phyloP scores from a whole-genome alignment of 192 early-diverging fungal genomes.

The Entomortierella parvispora region DNA sequence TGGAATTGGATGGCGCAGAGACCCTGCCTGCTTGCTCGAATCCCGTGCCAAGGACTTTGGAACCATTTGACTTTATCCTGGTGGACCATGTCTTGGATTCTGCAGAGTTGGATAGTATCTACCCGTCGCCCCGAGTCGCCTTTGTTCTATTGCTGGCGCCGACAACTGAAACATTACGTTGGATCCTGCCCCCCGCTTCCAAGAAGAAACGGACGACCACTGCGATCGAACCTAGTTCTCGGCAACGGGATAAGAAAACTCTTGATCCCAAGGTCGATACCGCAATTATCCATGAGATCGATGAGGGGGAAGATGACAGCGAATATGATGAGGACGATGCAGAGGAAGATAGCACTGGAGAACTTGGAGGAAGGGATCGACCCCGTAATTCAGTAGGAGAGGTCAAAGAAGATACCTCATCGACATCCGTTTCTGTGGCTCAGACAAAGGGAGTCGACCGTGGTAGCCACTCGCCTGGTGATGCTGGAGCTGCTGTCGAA shows the following conservation, averaged over 20 bases:
- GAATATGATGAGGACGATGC: neutral
- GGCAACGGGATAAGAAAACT: too few species aligned
- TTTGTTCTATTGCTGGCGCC: constrained; percentile 40
- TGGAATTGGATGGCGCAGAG: too few species aligned
- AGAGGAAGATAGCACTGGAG: neutral
- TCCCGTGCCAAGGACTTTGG: too few species aligned
- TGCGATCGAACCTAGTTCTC: too few species aligned
- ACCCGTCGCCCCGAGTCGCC: constrained; percentile 34
- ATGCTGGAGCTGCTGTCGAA: neutral
- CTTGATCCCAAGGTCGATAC: too few species aligned
- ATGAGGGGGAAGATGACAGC: too few species aligned
- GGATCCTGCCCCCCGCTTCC: constrained; percentile 40
- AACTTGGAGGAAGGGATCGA: constrained; percentile 1
- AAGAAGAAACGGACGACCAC: too few species aligned
- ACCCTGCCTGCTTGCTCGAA: too few species aligned
- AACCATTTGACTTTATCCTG: constrained; percentile 45
- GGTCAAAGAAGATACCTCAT: neutral
- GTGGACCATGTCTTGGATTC: constrained; percentile 48
- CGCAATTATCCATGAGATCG: too few species aligned
- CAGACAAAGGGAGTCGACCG: neutral
- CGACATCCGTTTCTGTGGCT: neutral
- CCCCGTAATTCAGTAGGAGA: neutral
- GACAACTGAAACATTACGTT: constrained; percentile 42
- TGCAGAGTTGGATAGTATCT: constrained; percentile 34
- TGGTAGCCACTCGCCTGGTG: neutral